Evolutionary conservation across 192 early-diverging fungal species (phyloP).

Genomic region (Gaertneriomyces semiglobifer): DNA sequence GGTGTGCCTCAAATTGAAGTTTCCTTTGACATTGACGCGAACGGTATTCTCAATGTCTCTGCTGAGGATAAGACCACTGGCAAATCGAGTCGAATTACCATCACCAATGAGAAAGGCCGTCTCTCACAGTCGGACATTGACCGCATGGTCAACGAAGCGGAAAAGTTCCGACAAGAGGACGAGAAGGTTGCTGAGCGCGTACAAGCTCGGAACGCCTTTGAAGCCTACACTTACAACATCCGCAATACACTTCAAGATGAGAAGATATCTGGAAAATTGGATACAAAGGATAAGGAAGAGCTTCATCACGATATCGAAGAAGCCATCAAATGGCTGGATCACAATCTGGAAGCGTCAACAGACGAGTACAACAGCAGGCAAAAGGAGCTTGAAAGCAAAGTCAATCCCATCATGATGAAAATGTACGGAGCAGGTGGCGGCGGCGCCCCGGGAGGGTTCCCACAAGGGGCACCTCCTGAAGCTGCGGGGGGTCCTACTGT

Average conservation of each 20-base stretch:
- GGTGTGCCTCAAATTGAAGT: constrained; percentile 91
- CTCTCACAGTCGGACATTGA: constrained; percentile 88
- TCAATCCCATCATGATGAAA: constrained; percentile 90
- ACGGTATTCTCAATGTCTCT: constrained; percentile 90
- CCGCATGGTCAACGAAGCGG: constrained; percentile 88
- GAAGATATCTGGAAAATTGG: constrained; percentile 71
- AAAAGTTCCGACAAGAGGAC: constrained; percentile 89
- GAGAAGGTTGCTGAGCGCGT: constrained; percentile 79
- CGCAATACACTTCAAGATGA: constrained; percentile 75
- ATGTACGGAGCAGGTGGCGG: constrained; percentile 72
- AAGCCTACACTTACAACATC: constrained; percentile 88
- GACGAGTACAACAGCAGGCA: constrained; percentile 85
- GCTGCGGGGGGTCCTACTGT: constrained; percentile 43
- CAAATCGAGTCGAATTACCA: constrained; percentile 87
- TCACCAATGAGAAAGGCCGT: constrained; percentile 90
- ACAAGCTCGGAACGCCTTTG: constrained; percentile 77
- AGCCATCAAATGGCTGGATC: constrained; percentile 85
- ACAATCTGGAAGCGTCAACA: constrained; percentile 80
- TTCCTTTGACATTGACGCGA: constrained; percentile 87
- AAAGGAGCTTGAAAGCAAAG: constrained; percentile 84
- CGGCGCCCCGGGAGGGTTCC: constrained; percentile 52
- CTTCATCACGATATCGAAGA: constrained; percentile 70
- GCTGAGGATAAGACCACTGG: constrained; percentile 90
- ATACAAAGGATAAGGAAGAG: constrained; percentile 76
- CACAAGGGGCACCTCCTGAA: constrained; percentile 54